Conservation (phyloP, 495 filamentous ascomycete genomes). For the Podospora tetraspora region DNA sequence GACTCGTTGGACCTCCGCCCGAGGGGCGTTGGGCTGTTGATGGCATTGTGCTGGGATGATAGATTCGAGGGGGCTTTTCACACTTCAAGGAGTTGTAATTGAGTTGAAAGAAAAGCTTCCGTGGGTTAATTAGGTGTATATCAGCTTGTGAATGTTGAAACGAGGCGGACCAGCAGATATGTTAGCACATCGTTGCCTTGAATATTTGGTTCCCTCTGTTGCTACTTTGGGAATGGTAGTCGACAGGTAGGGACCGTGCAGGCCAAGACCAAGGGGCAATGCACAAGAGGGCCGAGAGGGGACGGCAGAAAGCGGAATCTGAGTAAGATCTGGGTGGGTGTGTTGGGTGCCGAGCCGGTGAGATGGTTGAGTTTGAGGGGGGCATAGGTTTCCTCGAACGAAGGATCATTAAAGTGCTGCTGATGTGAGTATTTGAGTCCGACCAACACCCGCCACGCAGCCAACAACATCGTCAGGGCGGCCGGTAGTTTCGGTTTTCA, state of each 20-base stretch:
- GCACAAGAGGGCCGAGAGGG: background rate
- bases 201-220: background rate
- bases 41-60: background rate
- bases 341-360: background rate
- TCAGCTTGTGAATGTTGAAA: background rate
- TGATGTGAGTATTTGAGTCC: background rate
- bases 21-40: slow-evolving; percentile 4
- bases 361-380: background rate
- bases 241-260: background rate
- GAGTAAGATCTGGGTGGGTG: background rate
- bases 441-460: background rate
- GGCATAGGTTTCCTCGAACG: background rate
- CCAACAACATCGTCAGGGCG: background rate
- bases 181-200: too few relatives aligned
- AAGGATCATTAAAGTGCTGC: background rate
- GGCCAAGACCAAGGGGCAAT: background rate
- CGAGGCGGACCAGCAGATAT: background rate
- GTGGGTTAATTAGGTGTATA: background rate
- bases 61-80: background rate
- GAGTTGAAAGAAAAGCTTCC: background rate
- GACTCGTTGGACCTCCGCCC: background rate
- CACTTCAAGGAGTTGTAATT: background rate
- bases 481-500: background rate
- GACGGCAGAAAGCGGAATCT: background rate
- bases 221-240: background rate